Evolutionary conservation across 2,329 filamentous ascomycete genomes (phyloP), one percentile per base, ranked within the genome.

Genomic region (Plectosphaerella plurivora): DNA sequence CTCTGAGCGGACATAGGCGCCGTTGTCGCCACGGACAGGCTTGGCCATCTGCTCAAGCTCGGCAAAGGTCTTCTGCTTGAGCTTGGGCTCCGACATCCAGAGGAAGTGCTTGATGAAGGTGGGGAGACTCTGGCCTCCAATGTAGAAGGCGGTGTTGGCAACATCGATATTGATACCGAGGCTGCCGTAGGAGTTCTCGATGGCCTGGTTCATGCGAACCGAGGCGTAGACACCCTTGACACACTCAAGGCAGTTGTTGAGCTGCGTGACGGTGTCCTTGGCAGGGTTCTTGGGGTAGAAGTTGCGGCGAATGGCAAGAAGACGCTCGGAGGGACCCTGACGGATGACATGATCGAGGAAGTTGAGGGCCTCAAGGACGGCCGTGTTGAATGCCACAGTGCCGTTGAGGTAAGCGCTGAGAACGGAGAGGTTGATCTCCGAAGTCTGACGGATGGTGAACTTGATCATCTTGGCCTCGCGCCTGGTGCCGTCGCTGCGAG

Each of bases 301-400:
- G 8, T 86, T 90, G 12, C 92, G 84, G 68, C 91, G 93, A 68
- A 97, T 88, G 0, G 83, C 70, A 0, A 86, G 75, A 61, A 90
- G 83, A 2, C 76, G 71, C 61, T 83, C 72, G 0, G 86, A 86
- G 0, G 94, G 91, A n/a, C 73, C 78, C 67, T 96, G 84, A 5
- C 94, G 89, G 51, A 99, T 76, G 8, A 93, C 75, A 64, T 99
- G 94, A 57, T 99, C 94, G 5, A 97, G 75, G 63, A 97, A 97
- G 65, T 88, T 96, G 68, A 97, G 82, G 14, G 88, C 86, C 63
- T 94, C 89, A 8, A 93, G 77, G 18, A 93, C 84, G 18, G 78
- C 72, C 37, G 81, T 82, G 63, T 87, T 81, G 66, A 88, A 88
- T 1, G 75, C 69, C 18, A 78, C 73, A 53, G 79, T 72, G 47